These are phyloP conservation scores for Cutaneotrichosporon sp. DNA, from an alignment of 1,284 basidiomycete species.

Conservation along the genomic window DNA sequence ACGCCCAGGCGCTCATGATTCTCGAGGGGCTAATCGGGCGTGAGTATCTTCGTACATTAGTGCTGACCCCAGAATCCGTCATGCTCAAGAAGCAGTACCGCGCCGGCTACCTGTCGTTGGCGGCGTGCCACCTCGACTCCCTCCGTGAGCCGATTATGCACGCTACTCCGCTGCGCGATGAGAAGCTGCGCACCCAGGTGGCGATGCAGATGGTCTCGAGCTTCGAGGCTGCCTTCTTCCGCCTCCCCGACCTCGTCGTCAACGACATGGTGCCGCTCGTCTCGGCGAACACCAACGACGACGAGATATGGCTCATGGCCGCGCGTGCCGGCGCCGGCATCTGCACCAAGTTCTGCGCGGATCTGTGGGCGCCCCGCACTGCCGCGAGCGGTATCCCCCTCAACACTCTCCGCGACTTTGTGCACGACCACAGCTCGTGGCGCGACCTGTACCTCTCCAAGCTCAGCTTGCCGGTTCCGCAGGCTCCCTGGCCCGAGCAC, in stretches of 20 bases:
- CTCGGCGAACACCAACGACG: constrained; percentile 3
- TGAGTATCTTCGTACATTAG: constrained; percentile 32
- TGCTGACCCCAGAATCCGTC: constrained; percentile 12
- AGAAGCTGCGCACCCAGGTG: constrained; percentile 25
- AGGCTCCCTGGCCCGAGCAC: constrained; percentile 73
- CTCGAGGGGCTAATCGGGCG: constrained; percentile 42
- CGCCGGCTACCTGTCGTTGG: constrained; percentile 24
- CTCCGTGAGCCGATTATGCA: constrained; percentile 3
- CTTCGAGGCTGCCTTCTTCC: constrained; percentile 63
- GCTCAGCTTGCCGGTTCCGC: constrained; percentile 79
- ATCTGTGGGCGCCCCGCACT: constrained; percentile 73
- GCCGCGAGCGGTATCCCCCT: constrained; percentile 74
- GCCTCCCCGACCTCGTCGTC: constrained; percentile 50
- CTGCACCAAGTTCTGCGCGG: constrained; percentile 71
- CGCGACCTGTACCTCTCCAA: constrained; percentile 69
- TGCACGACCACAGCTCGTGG: constrained; percentile 69
- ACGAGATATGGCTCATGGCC: constrained; percentile 57
- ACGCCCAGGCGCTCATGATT: constrained; percentile 58
- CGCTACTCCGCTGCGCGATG: constrained; percentile 19
- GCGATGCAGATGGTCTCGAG: constrained; percentile 61
- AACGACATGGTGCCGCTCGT: constrained; percentile 8
- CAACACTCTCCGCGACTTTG: constrained; percentile 63
- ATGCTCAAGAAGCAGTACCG: constrained; percentile 29
- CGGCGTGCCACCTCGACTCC: constrained; percentile 28
- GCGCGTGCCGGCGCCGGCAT: constrained; percentile 77